phyloP scores from a whole-genome alignment of 116 monocot genomes.

The Iris pallida region DNA sequence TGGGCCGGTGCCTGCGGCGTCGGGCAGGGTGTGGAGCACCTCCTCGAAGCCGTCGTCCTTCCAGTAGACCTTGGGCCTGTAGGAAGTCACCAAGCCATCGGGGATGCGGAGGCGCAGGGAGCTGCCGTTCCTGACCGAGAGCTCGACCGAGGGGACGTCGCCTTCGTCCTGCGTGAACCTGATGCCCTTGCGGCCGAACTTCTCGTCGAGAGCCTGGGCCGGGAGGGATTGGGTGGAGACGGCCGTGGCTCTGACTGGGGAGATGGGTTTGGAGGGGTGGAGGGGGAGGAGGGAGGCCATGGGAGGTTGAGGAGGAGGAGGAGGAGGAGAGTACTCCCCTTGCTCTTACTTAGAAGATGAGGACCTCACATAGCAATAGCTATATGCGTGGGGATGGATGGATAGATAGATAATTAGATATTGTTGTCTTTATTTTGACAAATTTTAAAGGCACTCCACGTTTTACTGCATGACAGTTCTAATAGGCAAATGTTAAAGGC shows the following conservation, averaged over 20 bases:
- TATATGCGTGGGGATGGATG: too few species aligned
- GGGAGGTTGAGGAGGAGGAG: background rate
- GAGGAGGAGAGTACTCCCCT: too few species aligned
- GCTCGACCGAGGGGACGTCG: constrained; percentile 31
- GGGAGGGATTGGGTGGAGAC: constrained; percentile 1
- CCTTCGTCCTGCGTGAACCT: constrained; percentile 33
- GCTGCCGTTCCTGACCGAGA: constrained; percentile 54
- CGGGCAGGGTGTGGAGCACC: constrained; percentile 32
- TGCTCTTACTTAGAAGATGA: too few species aligned
- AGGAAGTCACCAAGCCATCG: constrained; percentile 60
- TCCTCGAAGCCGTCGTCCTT: constrained; percentile 62
- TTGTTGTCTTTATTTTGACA: too few species aligned
- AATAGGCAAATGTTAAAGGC: too few species aligned
- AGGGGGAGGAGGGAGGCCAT: constrained; percentile 68
- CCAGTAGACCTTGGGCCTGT: constrained; percentile 68
- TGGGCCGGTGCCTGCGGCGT: background rate
- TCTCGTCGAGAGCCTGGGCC: constrained; percentile 36
- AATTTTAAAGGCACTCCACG: too few species aligned
- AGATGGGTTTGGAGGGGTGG: constrained; percentile 27
- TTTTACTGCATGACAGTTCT: too few species aligned
- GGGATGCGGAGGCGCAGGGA: constrained; percentile 34
- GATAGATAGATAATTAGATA: too few species aligned
- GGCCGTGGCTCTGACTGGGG: constrained; percentile 17
- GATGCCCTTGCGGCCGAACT: constrained; percentile 61
- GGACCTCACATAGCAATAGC: too few species aligned